Percentiles rank a stretch among this genome's conserved stretches.
Evolutionary conservation across 345 rosid species (phyloP).

Genomic region (Populus simonii): DNA sequence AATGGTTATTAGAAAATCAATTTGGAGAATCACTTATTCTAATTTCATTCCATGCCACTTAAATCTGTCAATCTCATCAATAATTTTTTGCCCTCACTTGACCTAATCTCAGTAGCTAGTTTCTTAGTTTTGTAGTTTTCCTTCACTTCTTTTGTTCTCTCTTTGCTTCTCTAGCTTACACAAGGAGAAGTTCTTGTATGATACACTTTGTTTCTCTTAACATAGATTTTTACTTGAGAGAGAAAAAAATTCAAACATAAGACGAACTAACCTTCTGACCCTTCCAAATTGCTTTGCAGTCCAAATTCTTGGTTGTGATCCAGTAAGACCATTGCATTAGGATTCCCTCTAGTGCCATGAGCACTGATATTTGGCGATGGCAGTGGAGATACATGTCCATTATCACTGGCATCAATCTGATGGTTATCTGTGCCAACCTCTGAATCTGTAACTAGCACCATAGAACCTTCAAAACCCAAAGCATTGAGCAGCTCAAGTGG

Average conservation of each 20-base stretch:
- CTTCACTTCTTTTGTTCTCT: not conserved
- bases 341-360: conserved; percentile 31
- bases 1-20: too few species aligned
- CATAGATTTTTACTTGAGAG: too few species aligned
- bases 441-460: conserved; percentile 38
- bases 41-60: too few species aligned
- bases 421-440: conserved; percentile 38
- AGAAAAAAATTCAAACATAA: not conserved
- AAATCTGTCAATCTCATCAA: too few species aligned
- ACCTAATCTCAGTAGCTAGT: conserved; percentile 3
- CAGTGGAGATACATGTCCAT: conserved; percentile 28
- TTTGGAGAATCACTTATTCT: too few species aligned
- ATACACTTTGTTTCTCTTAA: not conserved
- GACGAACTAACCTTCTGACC: conserved; percentile 58
- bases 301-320: conserved; percentile 39
- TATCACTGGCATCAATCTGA: conserved; percentile 35
- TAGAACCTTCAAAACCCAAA: conserved; percentile 51
- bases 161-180: not conserved
- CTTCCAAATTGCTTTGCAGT: conserved; percentile 42
- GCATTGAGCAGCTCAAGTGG: conserved; percentile 93
- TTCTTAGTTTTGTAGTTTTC: not conserved
- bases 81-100: not conserved
- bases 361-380: conserved; percentile 35
- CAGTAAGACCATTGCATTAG: conserved; percentile 21
- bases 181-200: not conserved